phyloP scores from a whole-genome alignment of 345 rosid species.

The Rhodamnia argentea region DNA sequence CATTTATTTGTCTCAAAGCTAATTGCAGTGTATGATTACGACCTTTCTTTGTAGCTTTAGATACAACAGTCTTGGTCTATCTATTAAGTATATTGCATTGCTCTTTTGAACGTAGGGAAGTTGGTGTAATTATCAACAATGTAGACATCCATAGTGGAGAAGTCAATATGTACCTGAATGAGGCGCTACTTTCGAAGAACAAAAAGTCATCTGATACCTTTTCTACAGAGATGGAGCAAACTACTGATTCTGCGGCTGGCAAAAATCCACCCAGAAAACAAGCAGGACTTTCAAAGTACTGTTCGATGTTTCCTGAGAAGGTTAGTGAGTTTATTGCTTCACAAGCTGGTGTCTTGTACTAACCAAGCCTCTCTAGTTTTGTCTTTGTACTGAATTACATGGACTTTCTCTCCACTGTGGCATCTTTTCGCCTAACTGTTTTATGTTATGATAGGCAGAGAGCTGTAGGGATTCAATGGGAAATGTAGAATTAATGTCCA shows the following conservation, averaged over 20 bases:
- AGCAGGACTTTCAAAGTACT: conserved; percentile 44
- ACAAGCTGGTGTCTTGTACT: not conserved
- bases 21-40: not conserved
- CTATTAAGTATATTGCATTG: conserved; percentile 4
- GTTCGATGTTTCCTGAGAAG: conserved; percentile 78
- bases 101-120: conserved; percentile 47
- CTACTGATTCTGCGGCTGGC: conserved; percentile 21
- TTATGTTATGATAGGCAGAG: not conserved
- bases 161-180: conserved; percentile 56
- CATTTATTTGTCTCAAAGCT: not conserved
- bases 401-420: not conserved
- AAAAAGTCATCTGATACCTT: conserved; percentile 33
- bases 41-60: not conserved
- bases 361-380: not conserved
- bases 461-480: not conserved
- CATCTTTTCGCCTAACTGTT: not conserved
- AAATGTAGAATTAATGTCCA: not conserved
- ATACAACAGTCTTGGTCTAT: not conserved
- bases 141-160: conserved; percentile 68
- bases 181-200: conserved; percentile 52
- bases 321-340: conserved; percentile 25
- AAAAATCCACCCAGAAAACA: conserved; percentile 36
- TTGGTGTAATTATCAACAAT: conserved; percentile 59
- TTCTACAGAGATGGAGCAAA: conserved; percentile 16
- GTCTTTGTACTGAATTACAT: not conserved